Base-by-base conservation (phyloP, 1,284 basidiomycete species). In the Erythrobasidium hasegawianum region DNA sequence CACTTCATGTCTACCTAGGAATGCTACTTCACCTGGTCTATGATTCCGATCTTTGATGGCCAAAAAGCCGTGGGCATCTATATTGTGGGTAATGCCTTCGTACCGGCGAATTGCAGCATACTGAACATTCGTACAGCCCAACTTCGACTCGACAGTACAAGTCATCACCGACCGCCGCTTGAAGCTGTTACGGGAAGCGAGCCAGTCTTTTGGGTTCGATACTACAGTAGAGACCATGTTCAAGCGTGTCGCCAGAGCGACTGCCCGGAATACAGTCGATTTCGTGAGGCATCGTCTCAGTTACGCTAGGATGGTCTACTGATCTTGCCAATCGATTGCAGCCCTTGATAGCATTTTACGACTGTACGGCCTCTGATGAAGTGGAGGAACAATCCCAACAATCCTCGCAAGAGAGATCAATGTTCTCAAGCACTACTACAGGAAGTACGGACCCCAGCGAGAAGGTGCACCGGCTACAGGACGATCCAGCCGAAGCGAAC, bases 11-110 rank as follows among this genome's bases (percentile, higher is more conserved):
- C n/a, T n/a, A n/a, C n/a, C n/a, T n/a, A n/a, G 71, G 72, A 73
- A 68, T 69, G 66, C 11, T 74, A 71, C 52, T 72, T 72, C 43
- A 71, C 67, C 22, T 73, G 69, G 64, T 71, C 70, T n/a, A 69
- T 71, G 67, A 71, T 71, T 47, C 72, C 72, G 7, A 50, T 71
- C 8, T 68, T 68, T 2, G 54, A 57, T 20, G 43, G 52, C 18
- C 41, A 68, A 13, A 13, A 41, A 38, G 59, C 64, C 8, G 60
- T 29, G n/a, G 69, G 69, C 18, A 64, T 64, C 24, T 64, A 64
- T 18, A 67, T 45, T 53, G 24, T 1, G 40, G 8, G 45, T 47
- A 4, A 18, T 47, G 5, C 5, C 45, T 7, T 47, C 45, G 8
- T 4, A 8, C 45, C 14, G 11, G 40, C 14, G 7, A 18, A 47